phyloP scores from a whole-genome alignment of 768 basidiomycete species.

The Leucosporidium creatinivorum region DNA sequence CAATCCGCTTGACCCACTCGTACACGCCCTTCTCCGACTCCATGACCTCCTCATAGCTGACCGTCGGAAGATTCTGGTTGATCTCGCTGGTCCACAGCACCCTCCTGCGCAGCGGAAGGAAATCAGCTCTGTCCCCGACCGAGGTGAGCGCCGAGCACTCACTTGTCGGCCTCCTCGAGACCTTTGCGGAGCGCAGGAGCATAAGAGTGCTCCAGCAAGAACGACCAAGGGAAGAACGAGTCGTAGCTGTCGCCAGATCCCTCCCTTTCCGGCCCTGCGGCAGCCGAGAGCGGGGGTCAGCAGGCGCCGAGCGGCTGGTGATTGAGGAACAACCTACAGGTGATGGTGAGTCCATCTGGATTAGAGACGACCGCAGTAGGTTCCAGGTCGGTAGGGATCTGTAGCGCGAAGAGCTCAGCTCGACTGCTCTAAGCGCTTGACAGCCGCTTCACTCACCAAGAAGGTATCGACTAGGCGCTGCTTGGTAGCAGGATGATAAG shows the following conservation, averaged over 20 bases:
- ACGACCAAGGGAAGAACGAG: constrained; percentile 82
- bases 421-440: background rate
- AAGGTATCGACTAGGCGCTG: constrained; percentile 84
- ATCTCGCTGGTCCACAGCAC: constrained; percentile 72
- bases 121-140: background rate
- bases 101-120: background rate
- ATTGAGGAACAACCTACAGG: too few species aligned
- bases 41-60: constrained; percentile 69
- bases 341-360: too few species aligned
- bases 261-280: constrained; percentile 35
- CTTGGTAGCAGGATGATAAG: constrained; percentile 80
- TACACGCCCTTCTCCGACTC: constrained; percentile 60
- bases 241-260: constrained; percentile 50
- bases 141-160: background rate
- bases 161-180: background rate
- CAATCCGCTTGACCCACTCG: constrained; percentile 74
- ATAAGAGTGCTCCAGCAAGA: constrained; percentile 71
- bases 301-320: too few species aligned
- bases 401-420: background rate
- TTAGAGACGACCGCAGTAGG: too few species aligned
- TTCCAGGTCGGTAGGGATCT: constrained; percentile 71
- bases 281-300: too few species aligned
- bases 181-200: constrained; percentile 52
- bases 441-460: constrained; percentile 49
- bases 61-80: constrained; percentile 61